A percentile compares a stretch with the other conserved stretches of the same genome.
Evolutionary conservation across 176 grass and related monocot genomes (phyloP).

Genomic region (Oryza meyeriana): DNA sequence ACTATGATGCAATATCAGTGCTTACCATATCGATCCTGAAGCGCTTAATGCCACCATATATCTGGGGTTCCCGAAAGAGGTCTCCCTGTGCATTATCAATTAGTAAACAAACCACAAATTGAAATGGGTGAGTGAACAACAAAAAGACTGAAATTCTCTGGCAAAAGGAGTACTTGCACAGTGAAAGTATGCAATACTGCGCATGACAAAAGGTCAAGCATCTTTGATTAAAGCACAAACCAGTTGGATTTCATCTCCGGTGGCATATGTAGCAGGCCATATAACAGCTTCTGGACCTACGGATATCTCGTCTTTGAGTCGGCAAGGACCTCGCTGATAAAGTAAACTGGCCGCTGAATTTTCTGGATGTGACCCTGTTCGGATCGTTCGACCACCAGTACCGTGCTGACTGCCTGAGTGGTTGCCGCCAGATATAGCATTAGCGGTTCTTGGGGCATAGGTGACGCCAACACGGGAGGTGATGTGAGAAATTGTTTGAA

Average conservation of each 20-base stretch:
- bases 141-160: neutral
- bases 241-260: slow-evolving; percentile 69
- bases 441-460: too few species aligned
- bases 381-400: too few species aligned
- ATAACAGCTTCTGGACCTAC: too few species aligned
- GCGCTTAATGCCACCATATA: slow-evolving; percentile 41
- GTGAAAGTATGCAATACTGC: neutral
- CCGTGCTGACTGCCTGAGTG: too few species aligned
- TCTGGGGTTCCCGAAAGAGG: slow-evolving; percentile 59
- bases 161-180: neutral
- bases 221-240: slow-evolving; percentile 32
- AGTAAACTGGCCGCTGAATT: too few species aligned
- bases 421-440: too few species aligned
- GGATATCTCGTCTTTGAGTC: too few species aligned
- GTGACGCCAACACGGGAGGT: too few species aligned
- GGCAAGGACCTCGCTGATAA: too few species aligned
- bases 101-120: neutral
- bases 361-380: too few species aligned
- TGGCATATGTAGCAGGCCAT: slow-evolving; percentile 75
- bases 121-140: neutral
- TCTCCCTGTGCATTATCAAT: slow-evolving; percentile 44
- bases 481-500: too few species aligned
- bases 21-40: slow-evolving; percentile 64
- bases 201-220: neutral
- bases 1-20: neutral